Evolutionary conservation across 1,284 basidiomycete species (phyloP).

Genomic region (Cutaneotrichosporon spelunceum): DNA sequence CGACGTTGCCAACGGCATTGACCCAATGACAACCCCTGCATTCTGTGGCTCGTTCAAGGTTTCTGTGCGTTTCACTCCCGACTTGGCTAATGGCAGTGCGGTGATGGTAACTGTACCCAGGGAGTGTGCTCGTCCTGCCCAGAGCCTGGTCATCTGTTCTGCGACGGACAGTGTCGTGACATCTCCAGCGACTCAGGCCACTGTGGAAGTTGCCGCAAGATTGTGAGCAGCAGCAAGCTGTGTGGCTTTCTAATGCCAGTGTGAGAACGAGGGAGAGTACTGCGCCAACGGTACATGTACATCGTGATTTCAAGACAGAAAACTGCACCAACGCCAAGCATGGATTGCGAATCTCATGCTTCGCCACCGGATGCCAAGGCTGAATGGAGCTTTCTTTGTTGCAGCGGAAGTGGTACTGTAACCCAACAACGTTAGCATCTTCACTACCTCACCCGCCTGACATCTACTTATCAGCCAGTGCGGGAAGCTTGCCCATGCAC

Average conservation of each 20-base stretch:
- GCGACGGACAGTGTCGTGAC: background rate
- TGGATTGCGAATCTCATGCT: no score
- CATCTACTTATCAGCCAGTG: no score
- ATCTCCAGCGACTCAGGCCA: background rate
- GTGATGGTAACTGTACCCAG: background rate
- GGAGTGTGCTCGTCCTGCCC: background rate
- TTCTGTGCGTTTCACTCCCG: background rate
- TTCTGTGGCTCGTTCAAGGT: background rate
- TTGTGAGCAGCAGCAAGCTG: background rate
- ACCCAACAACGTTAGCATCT: no score
- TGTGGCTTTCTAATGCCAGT: conserved; percentile 2
- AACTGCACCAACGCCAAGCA: background rate
- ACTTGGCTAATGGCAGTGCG: background rate
- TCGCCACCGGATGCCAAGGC: no score
- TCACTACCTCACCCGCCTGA: no score
- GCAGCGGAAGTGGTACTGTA: no score
- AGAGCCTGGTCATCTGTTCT: background rate
- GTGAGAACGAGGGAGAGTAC: conserved; percentile 8
- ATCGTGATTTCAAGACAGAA: background rate
- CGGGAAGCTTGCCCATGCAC: no score
- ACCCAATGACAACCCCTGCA: background rate
- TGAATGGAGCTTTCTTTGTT: no score
- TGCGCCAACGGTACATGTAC: background rate
- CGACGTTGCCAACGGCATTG: background rate
- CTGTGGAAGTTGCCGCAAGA: background rate